phyloP scores from a whole-genome alignment of 2,329 filamentous ascomycete genomes.

The Cryphonectria naterciae region DNA sequence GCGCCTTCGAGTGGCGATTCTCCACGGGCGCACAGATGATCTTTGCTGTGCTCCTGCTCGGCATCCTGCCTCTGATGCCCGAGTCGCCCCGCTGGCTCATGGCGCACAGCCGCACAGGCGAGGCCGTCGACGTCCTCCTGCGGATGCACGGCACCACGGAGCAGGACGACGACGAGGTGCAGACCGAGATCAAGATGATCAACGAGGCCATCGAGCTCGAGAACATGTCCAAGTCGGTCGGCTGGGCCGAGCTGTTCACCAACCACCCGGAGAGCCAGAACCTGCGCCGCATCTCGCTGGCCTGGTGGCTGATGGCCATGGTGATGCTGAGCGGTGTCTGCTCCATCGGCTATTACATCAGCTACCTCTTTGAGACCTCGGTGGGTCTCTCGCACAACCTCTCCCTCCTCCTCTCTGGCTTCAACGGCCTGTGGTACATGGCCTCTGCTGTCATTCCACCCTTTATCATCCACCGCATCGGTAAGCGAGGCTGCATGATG shows the following conservation, averaged over 20 bases:
- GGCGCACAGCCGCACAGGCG: not conserved
- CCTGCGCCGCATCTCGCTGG: conserved; percentile 28
- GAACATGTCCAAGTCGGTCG: conserved; percentile 13
- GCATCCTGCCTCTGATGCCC: conserved; percentile 38
- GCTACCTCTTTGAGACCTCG: conserved; percentile 21
- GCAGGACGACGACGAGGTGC: conserved; percentile 18
- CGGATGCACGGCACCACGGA: conserved; percentile 18
- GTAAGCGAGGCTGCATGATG: conserved; percentile 17
- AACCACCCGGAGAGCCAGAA: conserved; percentile 28
- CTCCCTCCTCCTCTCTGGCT: conserved; percentile 20
- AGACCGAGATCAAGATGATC: conserved; percentile 30
- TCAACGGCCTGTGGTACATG: conserved; percentile 24
- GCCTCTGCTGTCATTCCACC: conserved; percentile 16
- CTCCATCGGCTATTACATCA: conserved; percentile 43
- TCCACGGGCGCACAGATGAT: conserved; percentile 52
- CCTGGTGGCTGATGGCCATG: conserved; percentile 32
- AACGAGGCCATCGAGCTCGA: conserved; percentile 31
- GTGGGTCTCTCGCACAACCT: conserved; percentile 17
- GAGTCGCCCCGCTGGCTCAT: conserved; percentile 39
- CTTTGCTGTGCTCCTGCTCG: conserved; percentile 41
- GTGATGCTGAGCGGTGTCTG: conserved; percentile 31
- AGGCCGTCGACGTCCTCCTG: not conserved
- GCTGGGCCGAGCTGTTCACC: conserved; percentile 30
- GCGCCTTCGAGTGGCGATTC: conserved; percentile 47
- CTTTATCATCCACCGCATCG: conserved; percentile 19